A percentile compares a stretch with the other conserved stretches of the same genome.
Evolutionary conservation across 768 basidiomycete species (phyloP).

Genomic region (Coprinellus micaceus): DNA sequence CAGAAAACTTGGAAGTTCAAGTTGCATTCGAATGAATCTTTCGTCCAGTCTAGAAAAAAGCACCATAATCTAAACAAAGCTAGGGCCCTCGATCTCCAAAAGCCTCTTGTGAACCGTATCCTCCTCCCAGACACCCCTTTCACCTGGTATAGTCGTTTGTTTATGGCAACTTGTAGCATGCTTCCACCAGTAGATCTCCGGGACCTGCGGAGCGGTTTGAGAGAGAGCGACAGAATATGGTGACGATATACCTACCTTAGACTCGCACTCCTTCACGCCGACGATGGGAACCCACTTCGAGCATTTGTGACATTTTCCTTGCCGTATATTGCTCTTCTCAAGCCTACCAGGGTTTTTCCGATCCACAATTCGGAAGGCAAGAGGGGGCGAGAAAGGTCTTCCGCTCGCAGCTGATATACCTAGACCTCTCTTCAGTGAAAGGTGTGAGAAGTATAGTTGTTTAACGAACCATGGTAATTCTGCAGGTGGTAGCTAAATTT

Average conservation of each 20-base stretch:
- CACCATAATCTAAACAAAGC: no score
- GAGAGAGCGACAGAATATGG: background rate
- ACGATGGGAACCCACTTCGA: slow-evolving; percentile 67
- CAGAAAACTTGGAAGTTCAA: background rate
- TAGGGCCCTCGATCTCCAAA: background rate
- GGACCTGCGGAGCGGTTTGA: slow-evolving; percentile 40
- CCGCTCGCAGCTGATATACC: slow-evolving; percentile 70
- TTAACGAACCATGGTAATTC: slow-evolving; percentile 62
- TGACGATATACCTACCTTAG: slow-evolving; percentile 48
- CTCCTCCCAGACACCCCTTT: slow-evolving; percentile 1
- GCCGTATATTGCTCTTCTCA: slow-evolving; percentile 54
- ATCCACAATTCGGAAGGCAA: slow-evolving; percentile 48
- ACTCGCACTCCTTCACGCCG: slow-evolving; percentile 68
- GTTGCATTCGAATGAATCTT: background rate
- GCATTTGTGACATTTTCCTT: slow-evolving; percentile 81
- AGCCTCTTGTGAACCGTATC: slow-evolving; percentile 5
- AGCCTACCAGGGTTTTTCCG: slow-evolving; percentile 51
- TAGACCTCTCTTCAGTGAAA: slow-evolving; percentile 22
- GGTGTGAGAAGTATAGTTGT: background rate
- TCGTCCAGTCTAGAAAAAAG: no score
- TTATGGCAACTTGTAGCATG: slow-evolving; percentile 78
- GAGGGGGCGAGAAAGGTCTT: slow-evolving; percentile 74
- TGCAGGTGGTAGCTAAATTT: slow-evolving; percentile 73
- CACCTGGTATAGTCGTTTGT: slow-evolving; percentile 28
- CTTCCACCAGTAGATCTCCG: slow-evolving; percentile 83